Evolutionary conservation across 192 early-diverging fungal genomes (phyloP), one percentile per base, ranked within the genome.

Genomic region (Linnemannia elongata): DNA sequence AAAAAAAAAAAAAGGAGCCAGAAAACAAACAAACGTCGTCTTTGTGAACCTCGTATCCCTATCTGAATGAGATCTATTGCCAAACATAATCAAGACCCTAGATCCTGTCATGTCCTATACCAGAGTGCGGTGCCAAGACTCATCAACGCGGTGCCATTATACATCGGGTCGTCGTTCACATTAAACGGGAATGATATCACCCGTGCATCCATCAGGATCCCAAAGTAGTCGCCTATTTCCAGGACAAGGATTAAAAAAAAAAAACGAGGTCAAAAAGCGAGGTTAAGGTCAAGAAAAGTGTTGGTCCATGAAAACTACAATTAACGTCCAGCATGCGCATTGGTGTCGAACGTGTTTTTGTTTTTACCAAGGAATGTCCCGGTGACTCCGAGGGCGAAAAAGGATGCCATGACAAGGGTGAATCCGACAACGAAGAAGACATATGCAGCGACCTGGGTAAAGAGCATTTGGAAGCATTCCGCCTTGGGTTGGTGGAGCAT

Each of bases 201-300:
- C 22, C 94, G 92, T 66, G 90, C 89, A 27, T 93, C 90, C 96
- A 96, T 96, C 73, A 96, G 88, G 57, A 97, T 97, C 66, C 95
- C 96, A 91, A 97, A 97, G 80, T 97, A 97, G 83, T 97, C 95
- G 79, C 96, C 96, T 93, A 73, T n/a, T n/a, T n/a, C n/a, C n/a
- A n/a, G 30, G 30, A 18, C 60, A 35, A 49, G 6, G 45, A 38
- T 42, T 8, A 39, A 36, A 15, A 12, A 8, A 42, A 30, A 36
- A n/a, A 8, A 18, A 22, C 42, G 76, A 15, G 70, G n/a, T 13
- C 6, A n/a, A 15, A n/a, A 15, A 38, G 4, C 17, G 41, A 72
- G 44, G n/a, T n/a, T n/a, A n/a, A n/a, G n/a, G n/a, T n/a, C n/a
- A n/a, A n/a, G n/a, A n/a, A n/a, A n/a, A 35, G 17, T 18, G 33